phyloP scores from a whole-genome alignment of 2,329 filamentous ascomycete species.

The Coniochaeta sp. region DNA sequence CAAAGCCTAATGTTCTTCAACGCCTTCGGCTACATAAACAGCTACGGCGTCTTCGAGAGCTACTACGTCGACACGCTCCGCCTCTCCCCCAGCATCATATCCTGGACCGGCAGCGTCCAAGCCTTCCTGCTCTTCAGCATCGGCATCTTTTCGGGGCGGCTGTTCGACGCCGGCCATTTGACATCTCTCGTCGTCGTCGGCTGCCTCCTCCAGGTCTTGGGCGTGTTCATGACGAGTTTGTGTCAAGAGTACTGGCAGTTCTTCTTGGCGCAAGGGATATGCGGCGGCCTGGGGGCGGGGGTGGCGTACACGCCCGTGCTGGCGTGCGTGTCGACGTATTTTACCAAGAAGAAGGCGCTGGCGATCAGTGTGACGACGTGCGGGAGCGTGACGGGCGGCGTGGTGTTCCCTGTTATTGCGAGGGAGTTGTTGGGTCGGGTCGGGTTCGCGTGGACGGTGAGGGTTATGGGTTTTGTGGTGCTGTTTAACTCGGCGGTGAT shows the following conservation, averaged over 20 bases:
- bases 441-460: conserved; percentile 58
- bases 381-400: conserved; percentile 52
- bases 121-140: conserved; percentile 38
- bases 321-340: conserved; percentile 48
- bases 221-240: conserved; percentile 37
- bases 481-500: background rate
- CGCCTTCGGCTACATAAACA: conserved; percentile 29
- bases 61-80: conserved; percentile 27
- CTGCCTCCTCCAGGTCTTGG: conserved; percentile 30
- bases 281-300: conserved; percentile 44
- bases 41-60: conserved; percentile 38
- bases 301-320: conserved; percentile 44
- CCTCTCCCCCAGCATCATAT: conserved; percentile 24
- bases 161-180: conserved; percentile 40
- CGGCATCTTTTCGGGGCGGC: conserved; percentile 34
- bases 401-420: conserved; percentile 52
- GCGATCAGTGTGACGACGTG: conserved; percentile 51
- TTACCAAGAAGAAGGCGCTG: conserved; percentile 44
- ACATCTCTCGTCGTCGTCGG: conserved; percentile 28
- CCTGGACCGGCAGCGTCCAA: conserved; percentile 39
- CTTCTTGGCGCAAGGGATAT: conserved; percentile 42
- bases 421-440: conserved; percentile 49
- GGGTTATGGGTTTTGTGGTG: conserved; percentile 49
- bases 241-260: conserved; percentile 40
- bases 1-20: background rate